Conservation (phyloP, 2,329 filamentous ascomycete species). For the Cercospora berteroae region DNA sequence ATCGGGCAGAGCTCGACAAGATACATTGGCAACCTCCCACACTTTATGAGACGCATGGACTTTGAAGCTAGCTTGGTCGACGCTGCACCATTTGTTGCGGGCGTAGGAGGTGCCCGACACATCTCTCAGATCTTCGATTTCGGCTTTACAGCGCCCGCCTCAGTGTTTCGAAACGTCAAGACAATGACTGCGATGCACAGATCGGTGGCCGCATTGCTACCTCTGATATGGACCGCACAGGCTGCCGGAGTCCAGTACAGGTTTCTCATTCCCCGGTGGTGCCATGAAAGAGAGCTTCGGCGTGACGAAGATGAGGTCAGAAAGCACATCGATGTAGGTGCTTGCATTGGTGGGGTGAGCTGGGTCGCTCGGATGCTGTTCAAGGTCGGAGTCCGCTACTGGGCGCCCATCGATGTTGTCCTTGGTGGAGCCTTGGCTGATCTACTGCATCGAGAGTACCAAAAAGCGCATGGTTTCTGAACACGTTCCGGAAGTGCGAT, state of each 20-base stretch:
- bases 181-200: conserved; percentile 34
- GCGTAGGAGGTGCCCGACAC: conserved; percentile 30
- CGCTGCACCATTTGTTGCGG: conserved; percentile 32
- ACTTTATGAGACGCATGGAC: conserved; percentile 29
- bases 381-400: conserved; percentile 27
- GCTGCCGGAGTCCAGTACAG: conserved; percentile 31
- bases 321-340: conserved; percentile 34
- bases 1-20: conserved; percentile 24
- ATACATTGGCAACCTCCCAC: conserved; percentile 27
- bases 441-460: conserved; percentile 35
- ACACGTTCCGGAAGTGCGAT: neutral
- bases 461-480: conserved; percentile 34
- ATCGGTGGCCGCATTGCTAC: conserved; percentile 25
- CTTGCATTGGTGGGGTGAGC: conserved; percentile 28
- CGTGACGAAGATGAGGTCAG: conserved; percentile 36
- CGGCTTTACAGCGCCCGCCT: conserved; percentile 32
- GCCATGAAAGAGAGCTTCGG: conserved; percentile 32
- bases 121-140: conserved; percentile 31
- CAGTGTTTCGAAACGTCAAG: conserved; percentile 31
- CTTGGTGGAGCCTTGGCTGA: conserved; percentile 35
- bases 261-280: conserved; percentile 33
- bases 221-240: conserved; percentile 29
- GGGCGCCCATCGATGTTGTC: conserved; percentile 34
- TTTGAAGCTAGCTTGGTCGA: conserved; percentile 34
- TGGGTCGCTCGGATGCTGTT: conserved; percentile 30